These are phyloP conservation scores for Houttuynia cordata DNA, from an alignment of 164 flowering plant genomes.

Conservation along the genomic window DNA sequence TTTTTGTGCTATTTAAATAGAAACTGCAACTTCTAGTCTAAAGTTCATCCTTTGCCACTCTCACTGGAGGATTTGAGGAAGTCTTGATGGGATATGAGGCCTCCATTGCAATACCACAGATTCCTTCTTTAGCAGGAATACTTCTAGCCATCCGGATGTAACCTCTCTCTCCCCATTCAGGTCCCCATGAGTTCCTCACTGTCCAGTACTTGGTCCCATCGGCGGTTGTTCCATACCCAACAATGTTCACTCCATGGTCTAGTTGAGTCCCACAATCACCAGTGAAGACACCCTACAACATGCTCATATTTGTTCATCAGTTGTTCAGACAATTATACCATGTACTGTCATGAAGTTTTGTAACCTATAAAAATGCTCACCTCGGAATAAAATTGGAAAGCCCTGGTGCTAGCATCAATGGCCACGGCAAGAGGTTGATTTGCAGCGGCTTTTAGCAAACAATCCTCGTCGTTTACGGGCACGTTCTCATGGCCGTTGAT, in stretches of 20 bases:
- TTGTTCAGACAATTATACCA: neutral
- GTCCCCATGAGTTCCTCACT: conserved; percentile 94
- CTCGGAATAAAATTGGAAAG: conserved; percentile 76
- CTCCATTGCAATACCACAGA: conserved; percentile 83
- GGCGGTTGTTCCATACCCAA: conserved; percentile 67
- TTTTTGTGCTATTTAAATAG: too few relatives aligned
- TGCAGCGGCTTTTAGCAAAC: conserved; percentile 62
- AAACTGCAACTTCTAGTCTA: neutral
- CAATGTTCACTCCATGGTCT: conserved; percentile 75
- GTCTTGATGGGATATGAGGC: conserved; percentile 77
- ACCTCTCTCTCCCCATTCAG: conserved; percentile 88
- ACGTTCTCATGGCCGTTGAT: conserved; percentile 75
- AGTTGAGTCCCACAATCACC: conserved; percentile 61
- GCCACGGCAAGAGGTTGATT: conserved; percentile 75
- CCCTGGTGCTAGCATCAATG: conserved; percentile 62
- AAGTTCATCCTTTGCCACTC: conserved; percentile 3
- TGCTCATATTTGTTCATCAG: neutral
- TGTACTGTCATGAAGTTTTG: neutral
- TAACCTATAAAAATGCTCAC: conserved; percentile 14
- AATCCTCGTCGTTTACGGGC: conserved; percentile 53
- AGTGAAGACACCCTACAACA: conserved; percentile 61
- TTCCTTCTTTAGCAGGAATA: conserved; percentile 36
- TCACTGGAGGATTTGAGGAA: conserved; percentile 21
- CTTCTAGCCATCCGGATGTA: conserved; percentile 72
- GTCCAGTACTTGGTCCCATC: conserved; percentile 91